A percentile compares a stretch with the other conserved stretches of the same genome.
Conservation (phyloP, 1,284 basidiomycete species). For the Sanghuangporus sanghuang region DNA sequence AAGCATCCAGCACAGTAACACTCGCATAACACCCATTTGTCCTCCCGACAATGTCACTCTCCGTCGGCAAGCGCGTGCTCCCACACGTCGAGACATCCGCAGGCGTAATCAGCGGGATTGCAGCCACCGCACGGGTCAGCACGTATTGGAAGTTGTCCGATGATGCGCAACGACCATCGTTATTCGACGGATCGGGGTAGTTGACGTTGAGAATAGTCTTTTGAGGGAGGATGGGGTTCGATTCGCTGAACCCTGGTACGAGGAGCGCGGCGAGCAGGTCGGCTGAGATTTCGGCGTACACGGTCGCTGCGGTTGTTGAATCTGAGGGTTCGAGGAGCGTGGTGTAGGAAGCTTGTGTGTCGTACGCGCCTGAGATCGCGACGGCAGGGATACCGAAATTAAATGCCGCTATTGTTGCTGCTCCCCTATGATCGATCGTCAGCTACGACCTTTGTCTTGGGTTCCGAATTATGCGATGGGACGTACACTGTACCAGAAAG, state of each 20-base stretch:
- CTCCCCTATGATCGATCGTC: constrained; percentile 32
- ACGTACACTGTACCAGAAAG: constrained; percentile 46
- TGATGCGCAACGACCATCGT: constrained; percentile 28
- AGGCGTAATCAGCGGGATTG: constrained; percentile 19
- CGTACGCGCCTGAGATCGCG: constrained; percentile 42
- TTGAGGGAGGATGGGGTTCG: constrained; percentile 33
- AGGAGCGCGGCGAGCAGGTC: constrained; percentile 36
- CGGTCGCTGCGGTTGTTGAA: constrained; percentile 33
- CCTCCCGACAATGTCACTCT: constrained; percentile 31
- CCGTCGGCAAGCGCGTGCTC: constrained; percentile 34
- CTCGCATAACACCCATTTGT: constrained; percentile 38
- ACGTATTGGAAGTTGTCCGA: constrained; percentile 38
- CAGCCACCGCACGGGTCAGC: constrained; percentile 3
- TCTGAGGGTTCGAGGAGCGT: constrained; percentile 33
- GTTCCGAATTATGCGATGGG: background rate
- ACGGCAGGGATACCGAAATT: constrained; percentile 41
- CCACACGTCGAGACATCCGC: constrained; percentile 35
- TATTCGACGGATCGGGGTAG: constrained; percentile 34
- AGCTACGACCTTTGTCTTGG: background rate
- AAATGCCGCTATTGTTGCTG: constrained; percentile 39
- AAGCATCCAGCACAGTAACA: constrained; percentile 42
- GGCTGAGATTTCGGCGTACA: constrained; percentile 39
- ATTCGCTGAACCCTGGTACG: constrained; percentile 18
- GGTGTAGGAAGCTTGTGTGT: constrained; percentile 40
- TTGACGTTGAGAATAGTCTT: constrained; percentile 46